Evolutionary conservation across 1,139 yeast genomes (phyloP), one percentile per base, ranked within the genome.

Genomic region (Yamadazyma diddensiae): DNA sequence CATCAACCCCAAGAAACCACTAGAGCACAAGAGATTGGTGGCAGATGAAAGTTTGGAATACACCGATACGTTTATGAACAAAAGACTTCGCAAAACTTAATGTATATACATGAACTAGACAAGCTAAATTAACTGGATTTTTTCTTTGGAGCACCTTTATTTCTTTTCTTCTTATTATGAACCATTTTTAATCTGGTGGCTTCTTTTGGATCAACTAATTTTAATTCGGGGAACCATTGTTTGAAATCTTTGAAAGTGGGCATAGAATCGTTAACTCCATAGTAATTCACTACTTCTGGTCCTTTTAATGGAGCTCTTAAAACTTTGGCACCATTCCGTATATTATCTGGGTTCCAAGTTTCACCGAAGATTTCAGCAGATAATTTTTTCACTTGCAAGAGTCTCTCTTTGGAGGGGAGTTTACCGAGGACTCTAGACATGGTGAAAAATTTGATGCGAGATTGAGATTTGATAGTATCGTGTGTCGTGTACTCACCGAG

Each of bases 91-190:
- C 21, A 30, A 30, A 21, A 22, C 19, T 25, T 30, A 28, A 22
- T 15, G 14, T 31, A 15, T 26, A 26, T 26, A 13, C 15, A n/a
- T 24, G 6, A 11, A 24, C 13, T 24, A 24, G 9, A 26, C 28
- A 26, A 10, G 21, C 15, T 26, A 25, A 12, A 21, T 22, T 31
- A 38, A 28, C 34, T 35, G 28, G 49, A 43, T 60, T 76, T 77
- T 71, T 87, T 87, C 68, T 82, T 78, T 46, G 95, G 96, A 14
- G 95, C 94, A 57, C 95, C 94, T 62, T 87, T 87, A 56, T 87
- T 90, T 76, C 94, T 82, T 73, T 83, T 81, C 70, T 80, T 82
- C 59, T 86, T 71, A 42, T 77, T 78, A 36, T 69, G 76, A 26
- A 79, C 77, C 74, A 80, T 78, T 41, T 71, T 71, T 42, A 78